Base-by-base conservation (phyloP, 2,329 filamentous ascomycete genomes). In the Cercospora zeae-maydis region DNA sequence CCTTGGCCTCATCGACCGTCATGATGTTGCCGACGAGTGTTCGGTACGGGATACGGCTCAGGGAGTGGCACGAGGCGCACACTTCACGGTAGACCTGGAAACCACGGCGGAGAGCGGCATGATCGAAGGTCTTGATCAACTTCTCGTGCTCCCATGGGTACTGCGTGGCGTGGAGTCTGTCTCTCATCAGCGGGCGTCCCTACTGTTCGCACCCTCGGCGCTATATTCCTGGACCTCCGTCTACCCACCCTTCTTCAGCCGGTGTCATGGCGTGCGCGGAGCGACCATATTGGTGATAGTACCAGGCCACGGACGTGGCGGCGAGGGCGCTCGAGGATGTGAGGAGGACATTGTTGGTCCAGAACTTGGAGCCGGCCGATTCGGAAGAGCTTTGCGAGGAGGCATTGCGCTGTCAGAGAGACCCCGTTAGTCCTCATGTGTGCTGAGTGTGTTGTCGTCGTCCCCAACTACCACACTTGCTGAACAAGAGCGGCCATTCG, bases 51-150 rank as follows among this genome's bases (percentile, higher is more conserved):
- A 99, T 87, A 83, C 95, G 91, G 80, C 84, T 88, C 68, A 99
- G 88, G 67, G 95, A 99, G 85, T 99, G 95, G 87, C 95, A 99
- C 73, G 92, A 92, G 66, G 93, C 88, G 86, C 95, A 99, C 75
- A 99, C 95, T 83, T 99, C 95, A 73, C 89, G 92, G 86, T 99
- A 99, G 77, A 99, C 95, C 83, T 96, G 93, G 88, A 98, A 99
- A 81, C 95, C 95, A 83, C 95, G 93, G 79, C 95, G 95, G 71
- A 99, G 92, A 91, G 92, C 89, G 81, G 90, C 88, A 82, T 98
- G 93, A 76, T 99, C 95, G 78, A 93, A 99, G 72, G 95, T 97
- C 86, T 96, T 97, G 80, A 87, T 83, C 85, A 88, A 92, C 81
- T 95, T 88, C 77, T 87, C 77, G 81, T 99, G 95, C 75, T 95